These are phyloP conservation scores for Starmerella vaccinii DNA, from an alignment of 805 yeast genomes.

Conservation along the genomic window DNA sequence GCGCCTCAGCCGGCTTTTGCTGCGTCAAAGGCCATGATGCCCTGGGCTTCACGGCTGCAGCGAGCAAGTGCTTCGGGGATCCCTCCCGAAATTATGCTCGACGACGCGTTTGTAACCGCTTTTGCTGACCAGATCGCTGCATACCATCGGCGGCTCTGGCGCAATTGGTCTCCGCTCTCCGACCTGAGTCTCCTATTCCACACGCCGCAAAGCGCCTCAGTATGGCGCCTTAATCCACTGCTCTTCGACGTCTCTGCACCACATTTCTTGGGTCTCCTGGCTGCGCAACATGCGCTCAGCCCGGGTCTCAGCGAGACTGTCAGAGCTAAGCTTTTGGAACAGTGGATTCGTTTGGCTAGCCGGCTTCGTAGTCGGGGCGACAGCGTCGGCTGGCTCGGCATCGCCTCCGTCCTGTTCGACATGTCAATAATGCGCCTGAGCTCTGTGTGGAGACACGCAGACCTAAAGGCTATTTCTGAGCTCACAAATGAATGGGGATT, in stretches of 20 bases:
- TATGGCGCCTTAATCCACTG: slow-evolving; percentile 45
- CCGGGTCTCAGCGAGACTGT: slow-evolving; percentile 28
- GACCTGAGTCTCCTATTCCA: slow-evolving; percentile 70
- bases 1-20: background rate
- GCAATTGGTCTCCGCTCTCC: slow-evolving; percentile 63
- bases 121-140: slow-evolving; percentile 56
- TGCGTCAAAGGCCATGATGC: background rate
- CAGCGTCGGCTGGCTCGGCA: slow-evolving; percentile 89
- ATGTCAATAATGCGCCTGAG: slow-evolving; percentile 67
- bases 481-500: slow-evolving; percentile 85
- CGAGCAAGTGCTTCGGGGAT: slow-evolving; percentile 18
- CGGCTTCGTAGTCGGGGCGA: slow-evolving; percentile 71
- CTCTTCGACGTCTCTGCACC: slow-evolving; percentile 61
- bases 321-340: slow-evolving; percentile 56
- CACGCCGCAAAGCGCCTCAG: slow-evolving; percentile 30
- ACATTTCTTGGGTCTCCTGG: slow-evolving; percentile 67
- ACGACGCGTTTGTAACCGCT: slow-evolving; percentile 42
- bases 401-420: slow-evolving; percentile 73
- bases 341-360: slow-evolving; percentile 81
- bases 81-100: slow-evolving; percentile 43
- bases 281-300: slow-evolving; percentile 59
- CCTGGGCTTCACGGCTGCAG: slow-evolving; percentile 3
- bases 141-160: slow-evolving; percentile 56
- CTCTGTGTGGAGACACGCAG: slow-evolving; percentile 65
- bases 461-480: slow-evolving; percentile 46